Evolutionary conservation across 2,329 filamentous ascomycete species (phyloP).

Genomic region (Aspergillus clavatus): DNA sequence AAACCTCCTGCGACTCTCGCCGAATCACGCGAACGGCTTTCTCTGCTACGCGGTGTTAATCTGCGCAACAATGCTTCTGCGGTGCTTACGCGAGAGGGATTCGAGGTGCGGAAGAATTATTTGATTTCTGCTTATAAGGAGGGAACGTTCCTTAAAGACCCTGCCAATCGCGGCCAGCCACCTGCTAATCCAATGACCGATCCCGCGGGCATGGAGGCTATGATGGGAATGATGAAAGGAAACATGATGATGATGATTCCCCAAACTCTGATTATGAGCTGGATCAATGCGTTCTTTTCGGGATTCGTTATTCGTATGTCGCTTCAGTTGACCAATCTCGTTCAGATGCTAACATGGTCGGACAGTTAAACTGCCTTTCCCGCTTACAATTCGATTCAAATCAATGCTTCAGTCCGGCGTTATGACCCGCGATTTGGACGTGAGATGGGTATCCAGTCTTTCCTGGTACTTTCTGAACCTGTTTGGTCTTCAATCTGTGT

Average conservation of each 20-base stretch:
- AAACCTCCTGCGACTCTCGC: slow-evolving; percentile 66
- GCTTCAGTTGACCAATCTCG: neutral
- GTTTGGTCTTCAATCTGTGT: slow-evolving; percentile 93
- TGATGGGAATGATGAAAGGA: slow-evolving; percentile 99
- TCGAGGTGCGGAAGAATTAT: slow-evolving; percentile 73
- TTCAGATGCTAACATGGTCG: slow-evolving; percentile 8
- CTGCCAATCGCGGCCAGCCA: slow-evolving; percentile 77
- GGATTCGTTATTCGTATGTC: slow-evolving; percentile 90
- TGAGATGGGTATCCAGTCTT: slow-evolving; percentile 96
- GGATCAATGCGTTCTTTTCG: slow-evolving; percentile 99
- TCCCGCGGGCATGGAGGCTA: slow-evolving; percentile 94
- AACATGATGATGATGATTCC: slow-evolving; percentile 99
- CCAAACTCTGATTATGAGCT: slow-evolving; percentile 98
- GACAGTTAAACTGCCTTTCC: slow-evolving; percentile 90
- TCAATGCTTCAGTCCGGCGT: slow-evolving; percentile 98
- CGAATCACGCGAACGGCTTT: slow-evolving; percentile 71
- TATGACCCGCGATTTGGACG: slow-evolving; percentile 91
- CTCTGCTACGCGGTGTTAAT: slow-evolving; percentile 75
- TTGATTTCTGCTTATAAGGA: slow-evolving; percentile 77
- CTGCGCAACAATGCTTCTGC: slow-evolving; percentile 79
- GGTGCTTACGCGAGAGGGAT: slow-evolving; percentile 71
- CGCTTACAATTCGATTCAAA: slow-evolving; percentile 97
- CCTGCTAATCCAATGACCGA: slow-evolving; percentile 93
- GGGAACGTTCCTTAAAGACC: slow-evolving; percentile 84
- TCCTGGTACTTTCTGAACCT: slow-evolving; percentile 99